Base-by-base conservation (phyloP, 805 yeast species). In the Wickerhamomyces rabaulensis region DNA sequence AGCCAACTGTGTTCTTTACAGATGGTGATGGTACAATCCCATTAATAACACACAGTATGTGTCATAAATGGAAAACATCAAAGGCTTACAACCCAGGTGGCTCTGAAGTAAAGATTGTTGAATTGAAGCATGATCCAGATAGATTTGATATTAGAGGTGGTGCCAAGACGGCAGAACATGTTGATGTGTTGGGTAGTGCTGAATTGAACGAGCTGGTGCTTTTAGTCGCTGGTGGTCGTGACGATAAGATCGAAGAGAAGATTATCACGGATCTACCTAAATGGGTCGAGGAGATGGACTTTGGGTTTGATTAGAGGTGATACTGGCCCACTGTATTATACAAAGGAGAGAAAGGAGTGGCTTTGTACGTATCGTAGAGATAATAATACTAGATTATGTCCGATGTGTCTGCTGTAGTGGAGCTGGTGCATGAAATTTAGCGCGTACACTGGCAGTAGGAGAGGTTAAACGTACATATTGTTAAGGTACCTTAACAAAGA, bases 1-100 rank as follows among this genome's bases (percentile, higher is more conserved):
- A 76, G 33, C 63, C 72, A n/a, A 82, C 95, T 0, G 97, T 94
- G 0, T 73, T 75, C 33, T 72, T 88, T 59, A 84, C 96, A 1
- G 96, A 94, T 61, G 99, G 99, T 23, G 99, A 94, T 65, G 99
- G 99, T 5, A 94, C 99, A 0, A 86, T 94, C 5, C 88, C 96
- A 3, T 58, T 94, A 19, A 66, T 90, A 52, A 82, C 97, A 1
- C 98, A 94, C 58, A 57, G 88, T 1, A 87, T 90, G 80, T 88
- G 96, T 61, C 97, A 94, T 60, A 82, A 85, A 61, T 91, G 97
- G 97, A 82, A 82, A 55, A 78, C 79, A 44, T 73, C 78, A 26
- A 78, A 83, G 47, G 71, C 79, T 55, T 87, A 74, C 65, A 94
- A 94, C 62, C 99, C 99, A 2, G 95, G 87, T 1, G 74, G 76